Conservation (phyloP, 2,329 filamentous ascomycete species). For the Cladobotryum protrusum region DNA sequence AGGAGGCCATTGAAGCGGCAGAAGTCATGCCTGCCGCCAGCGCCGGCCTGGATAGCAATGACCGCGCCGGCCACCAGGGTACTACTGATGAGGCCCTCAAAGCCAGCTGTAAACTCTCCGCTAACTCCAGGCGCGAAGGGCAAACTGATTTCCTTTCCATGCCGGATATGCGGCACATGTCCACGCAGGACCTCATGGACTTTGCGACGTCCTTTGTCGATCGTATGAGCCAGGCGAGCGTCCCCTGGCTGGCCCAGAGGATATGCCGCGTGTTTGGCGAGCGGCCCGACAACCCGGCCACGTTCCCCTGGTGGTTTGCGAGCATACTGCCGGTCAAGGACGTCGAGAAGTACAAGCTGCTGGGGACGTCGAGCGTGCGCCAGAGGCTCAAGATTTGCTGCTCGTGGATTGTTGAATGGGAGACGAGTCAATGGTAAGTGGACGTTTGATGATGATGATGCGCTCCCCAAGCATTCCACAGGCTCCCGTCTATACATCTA, state of each 20-base stretch:
- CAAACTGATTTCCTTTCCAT: background rate
- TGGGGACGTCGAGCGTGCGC: slow-evolving; percentile 69
- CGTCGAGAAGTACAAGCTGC: slow-evolving; percentile 69
- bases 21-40: slow-evolving; percentile 38
- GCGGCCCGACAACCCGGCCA: slow-evolving; percentile 66
- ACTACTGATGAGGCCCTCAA: slow-evolving; percentile 6
- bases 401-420: slow-evolving; percentile 68
- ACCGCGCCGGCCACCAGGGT: background rate
- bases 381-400: slow-evolving; percentile 79
- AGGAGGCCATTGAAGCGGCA: slow-evolving; percentile 66
- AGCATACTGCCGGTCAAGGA: slow-evolving; percentile 73
- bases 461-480: no score
- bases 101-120: background rate
- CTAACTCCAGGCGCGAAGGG: no score
- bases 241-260: slow-evolving; percentile 67
- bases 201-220: slow-evolving; percentile 61
- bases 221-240: slow-evolving; percentile 61
- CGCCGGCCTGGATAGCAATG: background rate
- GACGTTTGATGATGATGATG: no score
- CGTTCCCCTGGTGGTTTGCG: slow-evolving; percentile 88
- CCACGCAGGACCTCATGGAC: slow-evolving; percentile 65
- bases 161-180: slow-evolving; percentile 38
- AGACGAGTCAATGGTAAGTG: slow-evolving; percentile 60
- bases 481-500: no score
- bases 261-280: slow-evolving; percentile 71